Conservation (phyloP, 768 basidiomycete genomes). For the Mrakia gelida region DNA sequence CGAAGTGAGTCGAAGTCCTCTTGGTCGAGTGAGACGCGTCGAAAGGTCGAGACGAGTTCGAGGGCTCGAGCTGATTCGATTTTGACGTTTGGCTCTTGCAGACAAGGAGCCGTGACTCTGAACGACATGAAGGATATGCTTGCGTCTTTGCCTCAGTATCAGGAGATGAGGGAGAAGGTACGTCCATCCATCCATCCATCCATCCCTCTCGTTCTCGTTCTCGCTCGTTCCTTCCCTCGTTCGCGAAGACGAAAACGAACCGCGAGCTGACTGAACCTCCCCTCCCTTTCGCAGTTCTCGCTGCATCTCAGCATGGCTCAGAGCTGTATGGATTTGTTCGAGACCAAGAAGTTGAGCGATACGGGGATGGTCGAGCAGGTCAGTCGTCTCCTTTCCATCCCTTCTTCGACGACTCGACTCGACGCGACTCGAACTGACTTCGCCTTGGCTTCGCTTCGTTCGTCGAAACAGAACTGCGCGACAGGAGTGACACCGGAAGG, state of each 20-base stretch:
- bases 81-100: constrained; percentile 36
- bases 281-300: constrained; percentile 63
- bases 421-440: too few relatives aligned
- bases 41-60: not conserved
- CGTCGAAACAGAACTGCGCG: constrained; percentile 69
- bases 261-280: too few relatives aligned
- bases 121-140: constrained; percentile 99
- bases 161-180: constrained; percentile 92
- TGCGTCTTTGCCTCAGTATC: constrained; percentile 86
- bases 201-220: too few relatives aligned
- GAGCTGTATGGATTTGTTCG: constrained; percentile 92
- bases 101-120: constrained; percentile 75
- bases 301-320: constrained; percentile 96
- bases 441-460: not conserved
- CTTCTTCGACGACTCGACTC: not conserved
- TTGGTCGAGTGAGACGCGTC: not conserved
- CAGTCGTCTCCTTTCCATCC: constrained; percentile 8
- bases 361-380: constrained; percentile 90
- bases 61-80: not conserved
- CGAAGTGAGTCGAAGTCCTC: constrained; percentile 51
- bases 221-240: too few relatives aligned
- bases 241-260: too few relatives aligned
- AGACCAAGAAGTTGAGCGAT: constrained; percentile 73
- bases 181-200: constrained; percentile 17
- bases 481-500: constrained; percentile 88